Evolutionary conservation across 352 stramenopile genomes (phyloP).

Genomic region (Pythium grandisporangium): DNA sequence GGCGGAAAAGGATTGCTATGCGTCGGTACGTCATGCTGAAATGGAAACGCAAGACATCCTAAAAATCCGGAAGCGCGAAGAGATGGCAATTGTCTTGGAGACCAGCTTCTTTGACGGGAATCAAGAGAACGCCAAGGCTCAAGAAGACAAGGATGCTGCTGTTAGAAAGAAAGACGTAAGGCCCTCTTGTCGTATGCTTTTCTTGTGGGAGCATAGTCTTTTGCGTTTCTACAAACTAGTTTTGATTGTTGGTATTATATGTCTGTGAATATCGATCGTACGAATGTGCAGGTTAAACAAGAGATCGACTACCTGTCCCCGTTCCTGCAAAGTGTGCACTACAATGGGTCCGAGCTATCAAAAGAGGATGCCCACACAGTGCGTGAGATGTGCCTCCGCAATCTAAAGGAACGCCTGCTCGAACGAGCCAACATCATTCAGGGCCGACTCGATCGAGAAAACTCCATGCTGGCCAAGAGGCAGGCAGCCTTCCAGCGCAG

Average conservation of each 20-base stretch:
- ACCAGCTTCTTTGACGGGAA: conserved; percentile 78
- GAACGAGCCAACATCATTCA: conserved; percentile 95
- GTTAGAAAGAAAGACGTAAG: conserved; percentile 59
- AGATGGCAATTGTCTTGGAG: conserved; percentile 79
- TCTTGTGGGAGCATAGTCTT: too few species aligned
- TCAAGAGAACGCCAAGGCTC: conserved; percentile 51
- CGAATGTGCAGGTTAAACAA: conserved; percentile 31
- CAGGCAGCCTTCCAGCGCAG: conserved; percentile 90
- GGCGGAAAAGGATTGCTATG: conserved; percentile 91
- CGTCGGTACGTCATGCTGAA: conserved; percentile 70
- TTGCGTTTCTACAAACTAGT: too few species aligned
- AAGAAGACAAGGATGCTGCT: conserved; percentile 55
- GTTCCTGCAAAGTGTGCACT: conserved; percentile 84
- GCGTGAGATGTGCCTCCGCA: conserved; percentile 86
- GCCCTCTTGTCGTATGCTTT: conserved; percentile 1
- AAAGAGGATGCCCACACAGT: conserved; percentile 84
- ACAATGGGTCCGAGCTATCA: conserved; percentile 31
- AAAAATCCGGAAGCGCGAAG: conserved; percentile 82
- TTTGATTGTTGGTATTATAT: too few species aligned
- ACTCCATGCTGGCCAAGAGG: conserved; percentile 83
- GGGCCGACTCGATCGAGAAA: conserved; percentile 89
- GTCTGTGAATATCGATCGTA: background rate
- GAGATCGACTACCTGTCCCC: conserved; percentile 91
- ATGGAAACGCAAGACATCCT: conserved; percentile 89
- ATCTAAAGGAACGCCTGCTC: conserved; percentile 89